Base-by-base conservation (phyloP, 2,329 filamentous ascomycete genomes). In the Xylaria sp. region DNA sequence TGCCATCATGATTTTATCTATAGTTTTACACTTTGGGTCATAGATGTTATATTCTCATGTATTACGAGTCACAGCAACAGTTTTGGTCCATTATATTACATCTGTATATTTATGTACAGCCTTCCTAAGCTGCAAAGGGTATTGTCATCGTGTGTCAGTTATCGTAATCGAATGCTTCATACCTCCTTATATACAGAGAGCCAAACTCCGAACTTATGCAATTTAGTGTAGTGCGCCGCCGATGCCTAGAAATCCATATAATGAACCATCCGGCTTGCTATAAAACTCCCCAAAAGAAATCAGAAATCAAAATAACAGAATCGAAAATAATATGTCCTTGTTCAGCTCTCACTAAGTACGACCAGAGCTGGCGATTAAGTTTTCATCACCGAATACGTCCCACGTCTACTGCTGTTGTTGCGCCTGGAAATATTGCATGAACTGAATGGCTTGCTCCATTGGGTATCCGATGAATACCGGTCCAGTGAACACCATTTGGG, bases 401-500 rank as follows among this genome's bases (percentile, higher is more conserved):
- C 3, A n/a, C 15, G 10, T 64, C 43, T 67, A 73, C 56, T 72
- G 69, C 52, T 73, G 75, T 57, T 74, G 75, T 46, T 73, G 75
- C 20, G 71, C 75, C 78, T 83, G 85, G 68, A 84, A 86, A 64
- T 89, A 85, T 73, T 92, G 90, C 83, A 97, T 87, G 61, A 97
- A 86, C 64, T 88, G 85, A 28, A 93, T 87, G n/a, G 93, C 92
- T 78, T 97, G 91, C 68, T 97, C 93, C 70, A 94, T 88, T 10
- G 91, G 90, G 76, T 97, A 98, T 0, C 95, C 95, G 75, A 98
- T 93, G 77, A 98, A 98, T 0, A 98, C 94, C 0, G 95, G 95
- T 0, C 95, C 95, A 9, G 93, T 97, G 77, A 98, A 97, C 0
- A 97, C 85, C 88, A 98, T 92, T 74, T 92, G 91, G 10, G 92